Conservation (phyloP, 192 early-diverging fungal species). For the Cetraspora pellucida region DNA sequence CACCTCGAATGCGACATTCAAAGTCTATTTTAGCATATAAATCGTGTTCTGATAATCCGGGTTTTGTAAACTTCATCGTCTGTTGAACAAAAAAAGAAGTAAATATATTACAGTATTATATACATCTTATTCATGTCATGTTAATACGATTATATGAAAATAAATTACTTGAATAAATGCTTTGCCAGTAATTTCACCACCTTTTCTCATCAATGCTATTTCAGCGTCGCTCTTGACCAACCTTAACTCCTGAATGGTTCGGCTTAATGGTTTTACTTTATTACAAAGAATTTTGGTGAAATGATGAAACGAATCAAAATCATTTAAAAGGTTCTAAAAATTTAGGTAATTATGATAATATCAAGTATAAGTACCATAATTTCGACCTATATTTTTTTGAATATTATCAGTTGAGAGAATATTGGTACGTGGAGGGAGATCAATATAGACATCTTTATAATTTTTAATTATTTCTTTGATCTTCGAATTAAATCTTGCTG, state of each 20-base stretch:
- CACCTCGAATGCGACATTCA: constrained; percentile 63
- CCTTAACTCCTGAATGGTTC: constrained; percentile 72
- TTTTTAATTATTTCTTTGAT: constrained; percentile 27
- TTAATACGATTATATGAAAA: not conserved
- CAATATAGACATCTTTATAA: constrained; percentile 29
- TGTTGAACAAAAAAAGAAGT: constrained; percentile 12
- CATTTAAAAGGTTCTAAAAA: not conserved
- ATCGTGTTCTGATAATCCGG: constrained; percentile 71
- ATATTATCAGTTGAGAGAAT: constrained; percentile 29
- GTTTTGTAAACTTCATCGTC: constrained; percentile 76
- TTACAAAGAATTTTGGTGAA: not conserved
- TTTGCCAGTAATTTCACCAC: constrained; percentile 74
- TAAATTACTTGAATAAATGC: constrained; percentile 69
- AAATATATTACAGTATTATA: not conserved
- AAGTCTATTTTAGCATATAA: constrained; percentile 79
- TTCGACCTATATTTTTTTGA: constrained; percentile 18
- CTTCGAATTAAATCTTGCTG: constrained; percentile 26
- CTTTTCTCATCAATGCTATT: constrained; percentile 74
- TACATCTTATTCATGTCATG: constrained; percentile 4
- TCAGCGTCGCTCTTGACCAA: constrained; percentile 80
- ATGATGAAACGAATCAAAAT: not conserved
- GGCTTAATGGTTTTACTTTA: constrained; percentile 52
- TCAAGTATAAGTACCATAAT: constrained; percentile 13
- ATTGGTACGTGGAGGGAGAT: constrained; percentile 27
- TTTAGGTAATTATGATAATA: not conserved